A percentile compares a stretch with the other conserved stretches of the same genome.
Evolutionary conservation across 2,329 filamentous ascomycete genomes (phyloP).

Genomic region (Aspergillus caelatus): DNA sequence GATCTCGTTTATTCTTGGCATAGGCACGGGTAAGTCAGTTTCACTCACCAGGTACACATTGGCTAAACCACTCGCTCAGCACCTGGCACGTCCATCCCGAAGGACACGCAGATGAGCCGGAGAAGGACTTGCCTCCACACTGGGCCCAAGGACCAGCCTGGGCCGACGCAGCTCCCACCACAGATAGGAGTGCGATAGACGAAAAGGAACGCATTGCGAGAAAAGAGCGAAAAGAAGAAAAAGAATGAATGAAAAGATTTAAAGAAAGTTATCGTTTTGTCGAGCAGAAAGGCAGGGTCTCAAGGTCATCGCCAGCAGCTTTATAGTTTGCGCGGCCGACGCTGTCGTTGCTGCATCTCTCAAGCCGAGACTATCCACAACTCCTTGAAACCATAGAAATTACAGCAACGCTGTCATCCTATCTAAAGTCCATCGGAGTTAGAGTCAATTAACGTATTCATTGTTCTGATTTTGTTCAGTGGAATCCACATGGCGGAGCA

Average conservation of each 20-base stretch:
- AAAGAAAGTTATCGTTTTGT: not conserved
- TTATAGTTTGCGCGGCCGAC: not conserved
- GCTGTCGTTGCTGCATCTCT: no score
- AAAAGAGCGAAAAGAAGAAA: not conserved
- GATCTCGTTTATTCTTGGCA: not conserved
- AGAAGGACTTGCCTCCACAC: constrained; percentile 21
- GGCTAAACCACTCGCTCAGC: constrained; percentile 27
- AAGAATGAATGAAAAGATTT: not conserved
- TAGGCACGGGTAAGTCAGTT: no score
- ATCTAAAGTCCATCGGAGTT: not conserved
- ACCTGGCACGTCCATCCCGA: constrained; percentile 4
- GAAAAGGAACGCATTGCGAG: not conserved
- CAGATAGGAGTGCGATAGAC: constrained; percentile 1
- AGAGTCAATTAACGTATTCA: not conserved
- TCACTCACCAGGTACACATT: constrained; percentile 20
- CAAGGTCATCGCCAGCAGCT: not conserved
- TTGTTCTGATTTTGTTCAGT: not conserved
- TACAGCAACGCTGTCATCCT: not conserved
- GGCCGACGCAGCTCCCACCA: constrained; percentile 7
- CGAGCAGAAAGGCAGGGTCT: not conserved
- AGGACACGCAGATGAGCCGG: constrained; percentile 1
- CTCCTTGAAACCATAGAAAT: not conserved
- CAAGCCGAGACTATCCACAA: not conserved
- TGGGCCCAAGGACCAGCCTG: constrained; percentile 12
- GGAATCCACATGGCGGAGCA: not conserved